Evolutionary conservation across 179 eudicot genomes (phyloP), one percentile per base, ranked within the genome.

Genomic region (Corrigiola litoralis): DNA sequence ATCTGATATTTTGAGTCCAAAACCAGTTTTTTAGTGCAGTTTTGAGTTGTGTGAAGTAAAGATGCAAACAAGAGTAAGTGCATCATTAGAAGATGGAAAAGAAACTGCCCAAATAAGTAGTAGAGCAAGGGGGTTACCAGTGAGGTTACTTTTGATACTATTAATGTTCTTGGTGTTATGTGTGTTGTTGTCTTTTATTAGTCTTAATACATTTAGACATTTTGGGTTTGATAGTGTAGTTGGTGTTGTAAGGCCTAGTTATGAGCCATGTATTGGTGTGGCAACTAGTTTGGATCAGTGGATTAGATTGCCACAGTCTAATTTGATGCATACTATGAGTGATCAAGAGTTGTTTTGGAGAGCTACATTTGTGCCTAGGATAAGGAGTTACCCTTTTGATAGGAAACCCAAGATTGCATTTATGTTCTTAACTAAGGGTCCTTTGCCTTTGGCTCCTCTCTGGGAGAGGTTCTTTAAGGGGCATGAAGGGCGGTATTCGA

Each of bases 1-100:
- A 7, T 10, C 18, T 31, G 3, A 5, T 29, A 42, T 42, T 63
- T 55, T 29, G 48, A 32, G 13, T 17, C 59, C 16, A 13, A 25
- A 41, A 13, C 41, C 4, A 40, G 21, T 47, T 45, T 17, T 32
- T 17, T 18, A 16, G 4, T 13, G 24, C 47, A 57, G 60, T 46
- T 58, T 24, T 49, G 21, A 14, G 4, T n/a, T 33, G 8, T 33
- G 18, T 61, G 1, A 4, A 31, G 38, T 16, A 33, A 71, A 63
- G 53, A 79, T 82, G 80, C 79, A 79, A 72, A 62, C 67, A 25
- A 75, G 75, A 74, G 75, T 74, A 12, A 38, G 66, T 54, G n/a
- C n/a, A n/a, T 61, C 80, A 62, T 70, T 87, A 81, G 96, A 89
- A 54, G 96, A 89, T 75, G 95, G 88, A 51, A 92, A 87, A 66